These are phyloP conservation scores for Botrytis pseudocinerea DNA, from an alignment of 2,329 filamentous ascomycete species.

Conservation along the genomic window DNA sequence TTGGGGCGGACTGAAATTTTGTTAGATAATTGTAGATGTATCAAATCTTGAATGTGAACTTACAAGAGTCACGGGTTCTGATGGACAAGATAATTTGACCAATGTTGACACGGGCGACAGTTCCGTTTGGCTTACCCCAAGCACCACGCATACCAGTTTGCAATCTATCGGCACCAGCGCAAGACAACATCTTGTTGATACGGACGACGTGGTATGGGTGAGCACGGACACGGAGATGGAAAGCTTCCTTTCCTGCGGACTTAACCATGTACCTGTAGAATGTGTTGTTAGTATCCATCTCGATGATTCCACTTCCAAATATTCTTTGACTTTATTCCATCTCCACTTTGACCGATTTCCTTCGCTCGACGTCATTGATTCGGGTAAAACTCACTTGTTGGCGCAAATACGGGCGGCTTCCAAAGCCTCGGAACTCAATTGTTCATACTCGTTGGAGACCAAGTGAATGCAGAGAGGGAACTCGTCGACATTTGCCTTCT, in stretches of 20 bases:
- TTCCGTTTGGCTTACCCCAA: slow-evolving; percentile 99
- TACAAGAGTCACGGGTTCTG: slow-evolving; percentile 91
- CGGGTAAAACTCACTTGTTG: slow-evolving; percentile 74
- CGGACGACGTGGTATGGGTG: slow-evolving; percentile 99
- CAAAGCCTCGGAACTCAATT: slow-evolving; percentile 98
- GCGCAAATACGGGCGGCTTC: slow-evolving; percentile 99
- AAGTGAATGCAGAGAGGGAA: slow-evolving; percentile 99
- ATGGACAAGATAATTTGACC: slow-evolving; percentile 98
- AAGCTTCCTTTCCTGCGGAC: slow-evolving; percentile 69
- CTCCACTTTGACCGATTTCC: slow-evolving; percentile 17
- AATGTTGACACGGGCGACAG: slow-evolving; percentile 99
- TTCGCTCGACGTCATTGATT: not conserved
- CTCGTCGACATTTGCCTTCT: slow-evolving; percentile 98
- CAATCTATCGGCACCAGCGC: slow-evolving; percentile 99
- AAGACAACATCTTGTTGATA: slow-evolving; percentile 99
- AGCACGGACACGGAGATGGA: slow-evolving; percentile 78
- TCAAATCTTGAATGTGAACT: slow-evolving; percentile 42
- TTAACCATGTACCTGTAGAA: slow-evolving; percentile 60
- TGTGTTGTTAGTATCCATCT: slow-evolving; percentile 24
- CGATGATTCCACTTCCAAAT: slow-evolving; percentile 5
- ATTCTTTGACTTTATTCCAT: slow-evolving; percentile 1
- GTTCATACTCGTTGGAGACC: slow-evolving; percentile 99
- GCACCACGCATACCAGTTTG: slow-evolving; percentile 99
- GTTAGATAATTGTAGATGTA: slow-evolving; percentile 34
- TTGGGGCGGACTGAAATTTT: slow-evolving; percentile 69